Evolutionary conservation across 768 basidiomycete species (phyloP).

Genomic region (Boletus subparvulus): DNA sequence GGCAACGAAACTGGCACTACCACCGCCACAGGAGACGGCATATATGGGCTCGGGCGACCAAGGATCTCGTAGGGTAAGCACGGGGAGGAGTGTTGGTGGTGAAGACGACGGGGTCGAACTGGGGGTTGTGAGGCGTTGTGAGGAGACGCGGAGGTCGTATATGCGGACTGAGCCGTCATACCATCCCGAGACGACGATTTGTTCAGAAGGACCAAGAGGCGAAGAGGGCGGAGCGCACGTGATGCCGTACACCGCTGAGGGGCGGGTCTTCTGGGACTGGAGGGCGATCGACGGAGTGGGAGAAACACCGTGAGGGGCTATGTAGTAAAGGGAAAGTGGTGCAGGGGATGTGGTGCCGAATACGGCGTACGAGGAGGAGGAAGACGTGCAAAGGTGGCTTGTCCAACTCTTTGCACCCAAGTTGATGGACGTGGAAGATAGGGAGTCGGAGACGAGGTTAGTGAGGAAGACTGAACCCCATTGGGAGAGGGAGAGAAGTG

Average conservation of each 20-base stretch:
- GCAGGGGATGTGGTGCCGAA: slow-evolving; percentile 60
- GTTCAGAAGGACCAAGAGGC: slow-evolving; percentile 68
- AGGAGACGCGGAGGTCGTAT: slow-evolving; percentile 65
- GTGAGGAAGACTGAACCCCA: slow-evolving; percentile 48
- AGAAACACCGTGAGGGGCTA: slow-evolving; percentile 49
- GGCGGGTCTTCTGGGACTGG: slow-evolving; percentile 34
- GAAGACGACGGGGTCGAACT: slow-evolving; percentile 9
- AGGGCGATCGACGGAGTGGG: slow-evolving; percentile 50
- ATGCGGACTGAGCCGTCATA: slow-evolving; percentile 73
- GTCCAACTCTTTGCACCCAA: slow-evolving; percentile 62
- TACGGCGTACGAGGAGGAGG: slow-evolving; percentile 59
- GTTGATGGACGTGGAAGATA: slow-evolving; percentile 35
- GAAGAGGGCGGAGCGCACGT: slow-evolving; percentile 57
- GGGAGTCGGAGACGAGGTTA: slow-evolving; percentile 24
- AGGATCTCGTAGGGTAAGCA: slow-evolving; percentile 62
- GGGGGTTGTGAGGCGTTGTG: neutral
- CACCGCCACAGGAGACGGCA: slow-evolving; percentile 72
- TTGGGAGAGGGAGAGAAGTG: slow-evolving; percentile 58
- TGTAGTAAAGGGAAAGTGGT: slow-evolving; percentile 58
- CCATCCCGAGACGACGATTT: slow-evolving; percentile 78
- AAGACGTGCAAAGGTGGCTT: slow-evolving; percentile 51
- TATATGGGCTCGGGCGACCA: slow-evolving; percentile 76
- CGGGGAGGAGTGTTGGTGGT: slow-evolving; percentile 49
- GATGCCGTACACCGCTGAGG: slow-evolving; percentile 74
- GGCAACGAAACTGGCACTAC: slow-evolving; percentile 60